Evolutionary conservation across 2,329 filamentous ascomycete genomes (phyloP), one percentile per base, ranked within the genome.

Genomic region (Beauveria bassiana): DNA sequence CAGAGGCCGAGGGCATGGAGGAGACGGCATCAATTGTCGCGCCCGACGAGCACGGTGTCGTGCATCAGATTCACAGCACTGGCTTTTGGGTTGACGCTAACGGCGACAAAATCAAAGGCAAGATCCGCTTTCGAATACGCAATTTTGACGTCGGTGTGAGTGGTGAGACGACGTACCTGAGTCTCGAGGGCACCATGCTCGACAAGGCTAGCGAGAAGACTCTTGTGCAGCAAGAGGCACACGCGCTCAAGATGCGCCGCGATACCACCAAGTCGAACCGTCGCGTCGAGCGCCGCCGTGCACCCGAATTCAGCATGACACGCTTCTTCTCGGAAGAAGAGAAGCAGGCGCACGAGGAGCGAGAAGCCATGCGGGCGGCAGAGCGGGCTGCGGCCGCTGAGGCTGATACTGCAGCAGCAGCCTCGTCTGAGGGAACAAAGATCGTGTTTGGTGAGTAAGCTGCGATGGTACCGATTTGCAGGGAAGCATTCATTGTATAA

Each of bases 101-200:
- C 4, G 91, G 90, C 1, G 79, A 85, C 42, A 86, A 83, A 66
- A 81, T 97, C 61, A 82, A 84, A 61, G 89, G 89, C 14, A 84
- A 83, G 69, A 74, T 96, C 43, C 81, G 82, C 59, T 96, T 96
- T 75, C 83, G 86, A 65, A 91, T 97, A 70, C 86, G 87, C 66
- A 91, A 96, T 71, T 90, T 95, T 65, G 93, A 97, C 68, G 88
- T 90, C 1, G 88, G 87, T 31, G 82, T 86, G 52, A 90, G 89
- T 65, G 85, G 86, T 58, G 85, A 88, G 67, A 88, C 88, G 63
- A 91, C 89, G 12, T 95, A 93, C 71, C 75, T 96, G 64, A 92
- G 88, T 67, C 87, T 97, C 64, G 89, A 95, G 72, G 93, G 93
- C 28, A 96, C 90, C n/a, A 87, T 96, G 82, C 76, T 96, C 55